Conservation (phyloP, 1,284 basidiomycete genomes). For the Trichosporon sp. region DNA sequence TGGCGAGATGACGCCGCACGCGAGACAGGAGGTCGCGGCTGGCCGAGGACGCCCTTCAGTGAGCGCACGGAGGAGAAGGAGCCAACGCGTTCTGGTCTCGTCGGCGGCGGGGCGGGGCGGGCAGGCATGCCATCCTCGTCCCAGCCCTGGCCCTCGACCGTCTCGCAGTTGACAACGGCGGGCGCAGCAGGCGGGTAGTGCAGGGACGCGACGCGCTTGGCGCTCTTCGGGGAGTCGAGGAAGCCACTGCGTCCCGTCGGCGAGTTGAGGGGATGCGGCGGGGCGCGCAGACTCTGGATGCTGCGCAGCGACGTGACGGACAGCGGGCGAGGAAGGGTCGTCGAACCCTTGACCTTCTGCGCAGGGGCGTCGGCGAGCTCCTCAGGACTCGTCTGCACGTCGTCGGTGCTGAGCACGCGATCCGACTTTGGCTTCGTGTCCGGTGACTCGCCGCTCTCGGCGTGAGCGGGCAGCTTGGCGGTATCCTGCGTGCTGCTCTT, state of each 20-base stretch:
- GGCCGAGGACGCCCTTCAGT: constrained; percentile 31
- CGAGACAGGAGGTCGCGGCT: neutral
- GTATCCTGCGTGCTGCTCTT: neutral
- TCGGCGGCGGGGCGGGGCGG: constrained; percentile 14
- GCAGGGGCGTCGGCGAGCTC: constrained; percentile 8
- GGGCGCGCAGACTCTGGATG: constrained; percentile 49
- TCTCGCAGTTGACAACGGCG: constrained; percentile 47
- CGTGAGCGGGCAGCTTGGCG: neutral
- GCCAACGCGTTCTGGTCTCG: constrained; percentile 23
- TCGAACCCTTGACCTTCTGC: neutral
- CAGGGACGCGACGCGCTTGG: constrained; percentile 41
- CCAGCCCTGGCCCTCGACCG: constrained; percentile 46
- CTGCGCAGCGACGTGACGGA: constrained; percentile 43
- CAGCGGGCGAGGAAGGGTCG: neutral
- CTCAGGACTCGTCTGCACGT: constrained; percentile 1
- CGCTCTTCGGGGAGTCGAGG: constrained; percentile 33
- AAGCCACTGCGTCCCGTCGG: constrained; percentile 35
- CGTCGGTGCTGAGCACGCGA: neutral
- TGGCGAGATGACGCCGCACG: constrained; percentile 15
- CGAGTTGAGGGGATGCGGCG: constrained; percentile 54
- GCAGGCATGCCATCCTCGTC: constrained; percentile 25
- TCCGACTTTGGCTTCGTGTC: neutral
- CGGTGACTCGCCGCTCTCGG: neutral
- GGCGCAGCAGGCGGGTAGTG: constrained; percentile 51
- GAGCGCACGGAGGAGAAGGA: constrained; percentile 39